phyloP scores from a whole-genome alignment of 1,139 yeast genomes.

The Lodderomyces elongisporus region DNA sequence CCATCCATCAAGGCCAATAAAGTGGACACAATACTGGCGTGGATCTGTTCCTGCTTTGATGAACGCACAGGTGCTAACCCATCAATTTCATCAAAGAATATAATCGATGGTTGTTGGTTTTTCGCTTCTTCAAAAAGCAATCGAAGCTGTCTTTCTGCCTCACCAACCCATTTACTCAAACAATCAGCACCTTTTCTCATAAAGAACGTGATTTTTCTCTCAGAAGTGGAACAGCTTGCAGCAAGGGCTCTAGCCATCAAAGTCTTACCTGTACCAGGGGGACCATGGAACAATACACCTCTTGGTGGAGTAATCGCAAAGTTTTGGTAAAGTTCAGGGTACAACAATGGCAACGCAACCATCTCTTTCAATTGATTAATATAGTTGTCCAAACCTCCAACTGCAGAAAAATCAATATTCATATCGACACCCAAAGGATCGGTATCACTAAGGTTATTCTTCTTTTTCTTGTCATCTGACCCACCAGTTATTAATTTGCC shows the following conservation, averaged over 20 bases:
- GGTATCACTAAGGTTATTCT: conserved; percentile 76
- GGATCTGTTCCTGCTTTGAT: conserved; percentile 95
- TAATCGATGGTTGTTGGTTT: conserved; percentile 91
- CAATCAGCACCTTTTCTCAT: conserved; percentile 99
- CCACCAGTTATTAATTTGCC: conserved; percentile 34
- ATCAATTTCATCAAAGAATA: conserved; percentile 95
- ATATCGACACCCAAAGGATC: conserved; percentile 95
- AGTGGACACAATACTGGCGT: conserved; percentile 95
- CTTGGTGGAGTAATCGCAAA: conserved; percentile 95
- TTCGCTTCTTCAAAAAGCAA: conserved; percentile 92
- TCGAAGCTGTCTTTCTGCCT: conserved; percentile 92
- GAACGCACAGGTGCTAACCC: conserved; percentile 98
- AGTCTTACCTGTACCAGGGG: conserved; percentile 99
- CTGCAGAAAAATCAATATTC: conserved; percentile 82
- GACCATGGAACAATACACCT: conserved; percentile 97
- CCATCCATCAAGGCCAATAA: conserved; percentile 96
- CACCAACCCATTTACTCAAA: conserved; percentile 98
- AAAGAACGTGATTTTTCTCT: conserved; percentile 84
- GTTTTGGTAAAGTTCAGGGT: conserved; percentile 89
- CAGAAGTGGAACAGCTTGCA: conserved; percentile 82
- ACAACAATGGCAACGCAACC: conserved; percentile 89
- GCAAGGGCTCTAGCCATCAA: conserved; percentile 97
- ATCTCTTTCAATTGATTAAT: conserved; percentile 92
- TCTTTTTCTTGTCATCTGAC: conserved; percentile 29
- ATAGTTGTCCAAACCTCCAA: conserved; percentile 90